A percentile compares a stretch with the other conserved stretches of the same genome.
phyloP scores from a whole-genome alignment of 1,139 yeast species.

The Williopsis jadinii region DNA sequence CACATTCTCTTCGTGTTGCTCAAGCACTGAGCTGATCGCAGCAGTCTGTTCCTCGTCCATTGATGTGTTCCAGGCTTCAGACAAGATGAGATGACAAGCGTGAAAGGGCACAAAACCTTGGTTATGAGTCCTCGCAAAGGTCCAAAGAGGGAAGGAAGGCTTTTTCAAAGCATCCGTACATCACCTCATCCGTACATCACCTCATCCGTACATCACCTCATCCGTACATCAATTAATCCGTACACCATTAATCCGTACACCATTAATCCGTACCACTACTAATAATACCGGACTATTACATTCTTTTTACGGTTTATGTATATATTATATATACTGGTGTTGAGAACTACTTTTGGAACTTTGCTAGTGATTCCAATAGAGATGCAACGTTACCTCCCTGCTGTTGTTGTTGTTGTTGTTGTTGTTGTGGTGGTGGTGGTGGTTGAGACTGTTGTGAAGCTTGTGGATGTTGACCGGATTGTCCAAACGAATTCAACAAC shows the following conservation, averaged over 20 bases:
- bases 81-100: too few relatives aligned
- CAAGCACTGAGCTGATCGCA: constrained; percentile 18
- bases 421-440: constrained; percentile 6
- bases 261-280: too few relatives aligned
- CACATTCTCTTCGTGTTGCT: constrained; percentile 7
- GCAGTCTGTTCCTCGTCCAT: constrained; percentile 19
- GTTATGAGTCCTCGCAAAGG: background rate
- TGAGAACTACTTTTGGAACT: constrained; percentile 14
- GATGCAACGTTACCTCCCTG: constrained; percentile 28
- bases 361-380: constrained; percentile 29
- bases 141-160: too few relatives aligned
- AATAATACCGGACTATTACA: too few relatives aligned
- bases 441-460: background rate
- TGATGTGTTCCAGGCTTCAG: background rate
- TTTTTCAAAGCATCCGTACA: too few relatives aligned
- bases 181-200: too few relatives aligned
- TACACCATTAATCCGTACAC: too few relatives aligned
- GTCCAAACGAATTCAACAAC: background rate
- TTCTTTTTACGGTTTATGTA: too few relatives aligned
- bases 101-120: constrained; percentile 3
- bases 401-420: constrained; percentile 10
- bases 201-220: too few relatives aligned
- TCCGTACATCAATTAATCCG: too few relatives aligned
- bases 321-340: too few relatives aligned
- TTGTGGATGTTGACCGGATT: constrained; percentile 1